Conservation (phyloP, 2,329 filamentous ascomycete genomes). For the Geosmithia putterillii region DNA sequence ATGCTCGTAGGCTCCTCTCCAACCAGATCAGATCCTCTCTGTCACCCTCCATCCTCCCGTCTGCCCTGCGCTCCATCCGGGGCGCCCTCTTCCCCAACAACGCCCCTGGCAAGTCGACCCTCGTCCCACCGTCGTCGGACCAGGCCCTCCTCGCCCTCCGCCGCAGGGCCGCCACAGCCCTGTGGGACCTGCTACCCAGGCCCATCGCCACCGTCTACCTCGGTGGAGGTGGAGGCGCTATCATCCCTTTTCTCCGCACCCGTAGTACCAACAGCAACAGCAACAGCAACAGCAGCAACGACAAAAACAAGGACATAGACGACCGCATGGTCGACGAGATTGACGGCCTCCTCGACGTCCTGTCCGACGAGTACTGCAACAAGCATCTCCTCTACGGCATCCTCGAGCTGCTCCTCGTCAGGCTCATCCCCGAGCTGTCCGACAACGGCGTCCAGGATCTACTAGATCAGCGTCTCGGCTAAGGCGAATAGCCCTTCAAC, state of each 20-base stretch:
- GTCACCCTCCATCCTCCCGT: constrained; percentile 51
- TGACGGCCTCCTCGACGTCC: constrained; percentile 57
- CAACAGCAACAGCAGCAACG: constrained; percentile 7
- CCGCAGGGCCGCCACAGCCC: constrained; percentile 51
- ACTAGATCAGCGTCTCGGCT: constrained; percentile 56
- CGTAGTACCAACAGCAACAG: constrained; percentile 7
- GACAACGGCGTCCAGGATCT: constrained; percentile 61
- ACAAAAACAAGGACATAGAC: constrained; percentile 24
- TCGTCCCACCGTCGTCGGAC: constrained; percentile 47
- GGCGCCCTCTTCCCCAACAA: constrained; percentile 80
- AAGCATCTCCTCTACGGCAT: constrained; percentile 79
- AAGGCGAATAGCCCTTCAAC: not conserved
- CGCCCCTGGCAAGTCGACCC: constrained; percentile 50
- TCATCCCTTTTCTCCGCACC: constrained; percentile 6
- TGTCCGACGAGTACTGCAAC: constrained; percentile 80
- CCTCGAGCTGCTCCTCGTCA: constrained; percentile 70
- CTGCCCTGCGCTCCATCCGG: constrained; percentile 58
- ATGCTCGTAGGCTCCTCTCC: constrained; percentile 41
- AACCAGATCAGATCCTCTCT: constrained; percentile 45
- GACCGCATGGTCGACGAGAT: constrained; percentile 43
- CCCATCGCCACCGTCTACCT: constrained; percentile 38
- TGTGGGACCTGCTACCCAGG: constrained; percentile 35
- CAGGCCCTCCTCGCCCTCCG: constrained; percentile 50
- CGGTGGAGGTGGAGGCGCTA: constrained; percentile 16
- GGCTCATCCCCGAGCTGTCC: constrained; percentile 71